Evolutionary conservation across 495 filamentous ascomycete species (phyloP), one percentile per base, ranked within the genome.

Genomic region (Recurvomyces mirabilis): DNA sequence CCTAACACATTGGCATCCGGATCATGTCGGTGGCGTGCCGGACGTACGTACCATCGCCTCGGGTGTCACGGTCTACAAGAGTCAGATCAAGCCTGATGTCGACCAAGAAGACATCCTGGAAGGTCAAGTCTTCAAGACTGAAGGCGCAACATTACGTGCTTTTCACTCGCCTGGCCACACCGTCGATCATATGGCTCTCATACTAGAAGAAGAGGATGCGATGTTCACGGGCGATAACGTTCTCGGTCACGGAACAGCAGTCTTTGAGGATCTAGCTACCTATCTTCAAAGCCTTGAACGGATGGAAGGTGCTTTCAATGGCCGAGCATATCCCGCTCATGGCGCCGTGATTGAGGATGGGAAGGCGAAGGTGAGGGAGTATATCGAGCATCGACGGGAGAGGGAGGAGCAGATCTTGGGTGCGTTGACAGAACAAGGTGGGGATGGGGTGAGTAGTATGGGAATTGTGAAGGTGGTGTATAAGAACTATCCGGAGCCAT

Each of bases 211-310:
- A 54, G 83, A 91, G 55, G 72, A 82, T 57, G 84, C 84, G 7
- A 72, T 96, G 58, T 94, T 98, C 62, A 94, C 88, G 0, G 91
- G 85, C 29, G 91, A 98, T 56, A 95, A 91, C 53, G 84, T 98
- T 23, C 72, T 98, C 3, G 91, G 91, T 0, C 87, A 95, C 45
- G 91, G 91, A 1, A 95, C 91, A 3, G 78, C 83, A 22, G 87
- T 94, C 11, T 95, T 94, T 57, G 87, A 93, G 62, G 79, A 94
- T 45, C 68, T 94, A 1, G 62, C 60, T 5, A 64, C 64, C 3
- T 98, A 95, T 57, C 64, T 95, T 45, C 51, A 55, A n/a, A 86
- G 77, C 38, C 61, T 98, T 12, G 66, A 78, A 40, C 68, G 67
- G 43, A 93, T 95, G 85, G 14, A 40, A 29, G 54, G 61, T 14